A percentile compares a stretch with the other conserved stretches of the same genome.
These are phyloP conservation scores for Lepraria neglecta DNA, from an alignment of 495 filamentous ascomycete genomes.

Conservation along the genomic window DNA sequence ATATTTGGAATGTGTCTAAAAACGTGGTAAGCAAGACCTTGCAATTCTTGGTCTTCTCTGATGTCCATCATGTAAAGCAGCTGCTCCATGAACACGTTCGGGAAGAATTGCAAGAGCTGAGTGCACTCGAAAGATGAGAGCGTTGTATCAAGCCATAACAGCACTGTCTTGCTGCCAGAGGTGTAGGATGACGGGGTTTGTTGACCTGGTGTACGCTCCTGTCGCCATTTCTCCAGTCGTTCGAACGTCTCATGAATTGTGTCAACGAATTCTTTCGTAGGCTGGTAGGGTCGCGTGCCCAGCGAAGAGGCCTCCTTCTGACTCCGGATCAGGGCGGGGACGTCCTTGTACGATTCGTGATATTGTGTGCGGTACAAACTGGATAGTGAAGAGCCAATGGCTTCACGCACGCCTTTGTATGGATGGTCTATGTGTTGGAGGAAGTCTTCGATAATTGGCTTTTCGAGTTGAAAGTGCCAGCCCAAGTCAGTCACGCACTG, in stretches of 20 bases:
- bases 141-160: conserved; percentile 90
- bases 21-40: conserved; percentile 91
- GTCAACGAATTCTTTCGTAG: conserved; percentile 62
- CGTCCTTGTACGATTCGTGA: conserved; percentile 82
- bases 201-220: conserved; percentile 76
- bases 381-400: conserved; percentile 83
- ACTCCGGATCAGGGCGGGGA: conserved; percentile 63
- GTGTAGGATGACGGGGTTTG: conserved; percentile 94
- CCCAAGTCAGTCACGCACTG: conserved; percentile 81
- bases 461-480: conserved; percentile 93
- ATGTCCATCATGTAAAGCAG: conserved; percentile 99
- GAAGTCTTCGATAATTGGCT: conserved; percentile 86
- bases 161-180: conserved; percentile 88
- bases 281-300: conserved; percentile 75
- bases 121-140: conserved; percentile 89
- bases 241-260: conserved; percentile 73
- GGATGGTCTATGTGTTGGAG: conserved; percentile 89
- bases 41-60: conserved; percentile 94
- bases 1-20: conserved; percentile 97
- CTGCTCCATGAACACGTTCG: conserved; percentile 78
- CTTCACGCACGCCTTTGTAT: conserved; percentile 93
- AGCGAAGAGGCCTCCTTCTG: conserved; percentile 77
- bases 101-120: conserved; percentile 85
- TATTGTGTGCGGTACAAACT: conserved; percentile 84
- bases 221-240: conserved; percentile 79